These are phyloP conservation scores for Saturnispora besseyi DNA, from an alignment of 805 yeast genomes.

Conservation along the genomic window DNA sequence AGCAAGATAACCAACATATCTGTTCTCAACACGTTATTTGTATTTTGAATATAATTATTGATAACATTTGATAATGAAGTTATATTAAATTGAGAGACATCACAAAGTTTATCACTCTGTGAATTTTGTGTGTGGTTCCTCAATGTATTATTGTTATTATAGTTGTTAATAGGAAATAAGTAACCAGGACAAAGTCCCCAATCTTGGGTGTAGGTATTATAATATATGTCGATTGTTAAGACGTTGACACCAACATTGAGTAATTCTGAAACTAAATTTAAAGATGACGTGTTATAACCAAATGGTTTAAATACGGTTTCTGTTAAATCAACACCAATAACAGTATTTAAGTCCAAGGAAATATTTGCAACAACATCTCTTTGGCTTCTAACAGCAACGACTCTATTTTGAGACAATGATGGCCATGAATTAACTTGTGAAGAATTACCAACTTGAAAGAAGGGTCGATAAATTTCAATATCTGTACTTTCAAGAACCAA, in stretches of 20 bases:
- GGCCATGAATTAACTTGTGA: conserved; percentile 25
- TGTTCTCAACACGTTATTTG: conserved; percentile 40
- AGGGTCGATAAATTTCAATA: neutral
- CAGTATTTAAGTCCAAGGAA: conserved; percentile 32
- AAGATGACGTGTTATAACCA: conserved; percentile 28
- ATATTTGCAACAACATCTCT: conserved; percentile 36
- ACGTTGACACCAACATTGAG: conserved; percentile 38
- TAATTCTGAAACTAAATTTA: conserved; percentile 24
- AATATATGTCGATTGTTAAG: conserved; percentile 46
- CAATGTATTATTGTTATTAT: conserved; percentile 18
- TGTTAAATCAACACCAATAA: conserved; percentile 33
- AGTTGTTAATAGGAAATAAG: neutral
- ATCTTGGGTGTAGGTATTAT: conserved; percentile 35
- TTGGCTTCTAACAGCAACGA: conserved; percentile 35
- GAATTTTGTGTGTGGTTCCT: conserved; percentile 17
- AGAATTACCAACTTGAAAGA: neutral
- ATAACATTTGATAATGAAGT: conserved; percentile 24
- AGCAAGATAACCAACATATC: conserved; percentile 35
- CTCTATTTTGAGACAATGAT: conserved; percentile 21
- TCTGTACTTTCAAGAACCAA: neutral
- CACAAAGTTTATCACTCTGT: conserved; percentile 9
- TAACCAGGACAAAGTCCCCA: conserved; percentile 51
- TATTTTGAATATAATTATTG: conserved; percentile 27
- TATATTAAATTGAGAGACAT: conserved; percentile 16
- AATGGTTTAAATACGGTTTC: conserved; percentile 24